Conservation (phyloP, 495 filamentous ascomycete genomes). For the Aspergillus homomorphus region DNA sequence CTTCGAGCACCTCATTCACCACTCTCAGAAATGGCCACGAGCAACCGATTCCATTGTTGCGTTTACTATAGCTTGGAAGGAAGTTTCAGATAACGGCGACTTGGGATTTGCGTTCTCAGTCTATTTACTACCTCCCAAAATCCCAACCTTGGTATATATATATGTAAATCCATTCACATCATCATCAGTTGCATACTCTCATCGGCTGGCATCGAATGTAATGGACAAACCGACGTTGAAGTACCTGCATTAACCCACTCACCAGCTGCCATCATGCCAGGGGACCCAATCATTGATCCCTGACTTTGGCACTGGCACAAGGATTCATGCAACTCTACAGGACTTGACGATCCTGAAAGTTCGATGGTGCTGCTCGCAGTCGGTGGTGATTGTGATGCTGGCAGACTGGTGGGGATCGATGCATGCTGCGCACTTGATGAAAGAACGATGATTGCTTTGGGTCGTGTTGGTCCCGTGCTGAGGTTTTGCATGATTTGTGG, state of each 20-base stretch:
- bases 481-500: slow-evolving; percentile 3
- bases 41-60: too few relatives aligned
- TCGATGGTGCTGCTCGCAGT: not conserved
- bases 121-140: not conserved
- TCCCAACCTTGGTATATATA: not conserved
- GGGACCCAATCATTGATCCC: not conserved
- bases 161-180: not conserved
- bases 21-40: too few relatives aligned
- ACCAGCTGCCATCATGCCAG: not conserved
- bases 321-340: slow-evolving; percentile 1
- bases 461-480: not conserved
- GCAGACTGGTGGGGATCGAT: not conserved
- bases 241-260: slow-evolving; percentile 2
- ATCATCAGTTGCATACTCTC: slow-evolving; percentile 3
- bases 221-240: not conserved
- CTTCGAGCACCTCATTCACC: not conserved
- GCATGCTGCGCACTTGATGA: not conserved
- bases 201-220: not conserved
- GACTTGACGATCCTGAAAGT: not conserved
- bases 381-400: not conserved
- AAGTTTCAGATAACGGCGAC: not conserved
- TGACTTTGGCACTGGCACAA: slow-evolving; percentile 3
- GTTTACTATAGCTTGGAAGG: not conserved
- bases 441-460: slow-evolving; percentile 3
- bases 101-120: not conserved